Evolutionary conservation across 768 basidiomycete genomes (phyloP), one percentile per base, ranked within the genome.

Genomic region (Pseudohyphozyma bogoriensis): DNA sequence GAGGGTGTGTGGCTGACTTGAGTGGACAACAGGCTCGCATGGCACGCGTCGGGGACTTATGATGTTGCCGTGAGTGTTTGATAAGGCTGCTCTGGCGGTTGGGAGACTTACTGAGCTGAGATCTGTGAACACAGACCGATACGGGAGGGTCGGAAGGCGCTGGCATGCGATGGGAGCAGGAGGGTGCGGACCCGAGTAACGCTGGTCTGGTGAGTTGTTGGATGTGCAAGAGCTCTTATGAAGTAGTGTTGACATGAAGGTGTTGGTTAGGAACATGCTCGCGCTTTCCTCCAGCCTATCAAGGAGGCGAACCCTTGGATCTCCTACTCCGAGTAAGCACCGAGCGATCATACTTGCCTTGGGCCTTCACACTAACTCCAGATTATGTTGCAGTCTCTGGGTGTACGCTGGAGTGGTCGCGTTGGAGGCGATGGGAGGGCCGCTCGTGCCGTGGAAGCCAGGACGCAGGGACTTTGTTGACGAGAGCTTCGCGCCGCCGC

Each of bases 221-320:
- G 45, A 8, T 31, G 13, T 78, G n/a, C 89, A 95, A 1, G 47
- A 15, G 39, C 11, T 8, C 24, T 42, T 22, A 3, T 26, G 9
- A n/a, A n/a, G n/a, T n/a, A n/a, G n/a, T n/a, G n/a, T n/a, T n/a
- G n/a, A n/a, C n/a, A n/a, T n/a, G n/a, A n/a, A n/a, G n/a, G 10
- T 12, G 2, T 28, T 28, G 89, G 90, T 31, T 78, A 91, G 53
- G 74, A 85, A 60, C 73, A 90, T 59, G 92, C 89, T 40, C 87
- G 93, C 58, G 78, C 74, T 4, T 74, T 89, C 62, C 84, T 96
- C 82, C 87, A 95, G 71, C 69, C 69, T 6, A 74, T 96, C 72
- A 93, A 97, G 78, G 72, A 83, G 53, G 82, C 95, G 69, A 87
- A 86, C 77, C 80, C 83, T 0, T 95, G 92, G 90, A 95, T 97